Conservation (phyloP, 495 filamentous ascomycete genomes). For the Penicillium cataractarum region DNA sequence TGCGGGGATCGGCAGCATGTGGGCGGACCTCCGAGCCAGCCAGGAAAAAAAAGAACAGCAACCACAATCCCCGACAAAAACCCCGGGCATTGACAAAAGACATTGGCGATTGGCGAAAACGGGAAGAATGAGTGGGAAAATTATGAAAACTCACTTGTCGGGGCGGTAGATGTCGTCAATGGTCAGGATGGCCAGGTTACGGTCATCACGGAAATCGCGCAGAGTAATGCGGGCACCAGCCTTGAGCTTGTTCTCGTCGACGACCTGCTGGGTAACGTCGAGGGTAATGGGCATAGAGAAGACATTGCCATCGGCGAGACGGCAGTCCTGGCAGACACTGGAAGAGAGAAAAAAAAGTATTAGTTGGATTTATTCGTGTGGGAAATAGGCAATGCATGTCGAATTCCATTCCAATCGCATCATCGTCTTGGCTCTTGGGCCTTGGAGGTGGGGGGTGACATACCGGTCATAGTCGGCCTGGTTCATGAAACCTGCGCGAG, state of each 20-base stretch:
- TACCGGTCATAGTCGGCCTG: conserved; percentile 95
- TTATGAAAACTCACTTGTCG: conserved; percentile 78
- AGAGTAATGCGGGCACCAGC: conserved; percentile 80
- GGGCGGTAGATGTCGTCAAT: conserved; percentile 96
- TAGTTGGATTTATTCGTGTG: conserved; percentile 2
- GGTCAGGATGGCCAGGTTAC: conserved; percentile 92
- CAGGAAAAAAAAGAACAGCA: background rate
- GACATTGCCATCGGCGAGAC: conserved; percentile 85
- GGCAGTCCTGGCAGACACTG: conserved; percentile 85
- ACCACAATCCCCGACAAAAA: background rate
- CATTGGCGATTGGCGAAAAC: conserved; percentile 6
- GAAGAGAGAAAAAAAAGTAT: conserved; percentile 22
- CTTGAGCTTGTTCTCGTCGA: conserved; percentile 73
- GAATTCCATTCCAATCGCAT: conserved; percentile 17
- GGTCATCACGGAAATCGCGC: conserved; percentile 94
- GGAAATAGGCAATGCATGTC: background rate
- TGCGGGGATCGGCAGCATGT: conserved; percentile 16
- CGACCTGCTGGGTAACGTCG: conserved; percentile 73
- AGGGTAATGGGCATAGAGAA: conserved; percentile 98
- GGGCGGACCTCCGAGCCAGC: conserved; percentile 9
- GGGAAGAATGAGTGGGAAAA: conserved; percentile 1
- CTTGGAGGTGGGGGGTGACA: background rate
- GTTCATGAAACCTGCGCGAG: conserved; percentile 84
- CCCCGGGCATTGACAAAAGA: background rate
- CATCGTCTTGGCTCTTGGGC: conserved; percentile 4